Evolutionary conservation across 257 asterid genomes (phyloP).

Genomic region (Penstemon barbatus): DNA sequence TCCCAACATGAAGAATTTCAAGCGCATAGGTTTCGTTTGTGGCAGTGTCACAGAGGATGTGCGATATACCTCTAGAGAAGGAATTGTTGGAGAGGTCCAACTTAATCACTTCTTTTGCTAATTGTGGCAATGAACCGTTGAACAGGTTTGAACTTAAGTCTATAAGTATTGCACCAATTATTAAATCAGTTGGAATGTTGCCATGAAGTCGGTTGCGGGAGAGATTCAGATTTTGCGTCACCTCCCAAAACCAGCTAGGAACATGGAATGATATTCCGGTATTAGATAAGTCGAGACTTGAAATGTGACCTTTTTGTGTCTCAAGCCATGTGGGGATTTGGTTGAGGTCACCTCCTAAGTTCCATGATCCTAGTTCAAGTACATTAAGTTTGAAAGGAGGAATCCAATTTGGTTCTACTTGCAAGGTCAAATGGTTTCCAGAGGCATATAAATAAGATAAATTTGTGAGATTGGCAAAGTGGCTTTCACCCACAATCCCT

Average conservation of each 20-base stretch:
- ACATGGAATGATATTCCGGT: slow-evolving; percentile 26
- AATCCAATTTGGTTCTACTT: slow-evolving; percentile 33
- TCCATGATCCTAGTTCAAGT: slow-evolving; percentile 26
- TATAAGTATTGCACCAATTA: background rate
- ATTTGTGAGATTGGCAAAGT: slow-evolving; percentile 36
- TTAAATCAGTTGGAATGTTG: slow-evolving; percentile 14
- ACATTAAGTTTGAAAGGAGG: background rate
- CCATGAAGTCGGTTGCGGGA: slow-evolving; percentile 37
- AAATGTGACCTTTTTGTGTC: background rate
- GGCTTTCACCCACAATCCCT: slow-evolving; percentile 38
- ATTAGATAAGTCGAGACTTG: slow-evolving; percentile 31
- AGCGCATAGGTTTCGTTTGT: background rate
- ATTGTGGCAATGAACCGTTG: slow-evolving; percentile 35
- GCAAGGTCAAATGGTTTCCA: slow-evolving; percentile 27
- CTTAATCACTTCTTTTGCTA: background rate
- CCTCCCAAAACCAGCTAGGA: slow-evolving; percentile 42
- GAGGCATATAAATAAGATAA: background rate
- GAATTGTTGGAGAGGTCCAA: slow-evolving; percentile 43
- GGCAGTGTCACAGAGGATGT: slow-evolving; percentile 28
- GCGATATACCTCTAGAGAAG: slow-evolving; percentile 27
- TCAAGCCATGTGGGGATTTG: slow-evolving; percentile 36
- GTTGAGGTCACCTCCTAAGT: slow-evolving; percentile 21
- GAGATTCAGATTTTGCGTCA: background rate
- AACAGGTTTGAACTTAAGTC: slow-evolving; percentile 37
- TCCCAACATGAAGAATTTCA: slow-evolving; percentile 26